Conservation (phyloP, 148 eudicot genomes). For the Tetragonia tetragonoides region DNA sequence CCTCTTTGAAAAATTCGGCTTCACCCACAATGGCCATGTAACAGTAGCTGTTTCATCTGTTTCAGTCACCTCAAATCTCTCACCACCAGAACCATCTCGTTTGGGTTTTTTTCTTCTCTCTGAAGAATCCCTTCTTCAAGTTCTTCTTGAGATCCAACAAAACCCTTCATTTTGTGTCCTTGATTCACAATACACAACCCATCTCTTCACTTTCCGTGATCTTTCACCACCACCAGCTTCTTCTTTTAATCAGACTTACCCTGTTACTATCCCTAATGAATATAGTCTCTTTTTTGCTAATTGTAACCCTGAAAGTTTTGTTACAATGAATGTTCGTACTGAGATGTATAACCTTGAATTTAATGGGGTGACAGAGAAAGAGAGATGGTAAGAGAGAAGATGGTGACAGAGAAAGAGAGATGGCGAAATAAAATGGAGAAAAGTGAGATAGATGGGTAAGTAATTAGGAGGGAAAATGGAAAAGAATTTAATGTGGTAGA, state of each 20-base stretch:
- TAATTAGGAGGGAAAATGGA: too few relatives aligned
- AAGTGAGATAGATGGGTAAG: too few relatives aligned
- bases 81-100: constrained; percentile 51
- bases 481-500: too few relatives aligned
- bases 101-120: constrained; percentile 75
- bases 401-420: too few relatives aligned
- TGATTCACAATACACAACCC: constrained; percentile 50
- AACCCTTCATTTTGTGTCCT: constrained; percentile 60
- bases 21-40: constrained; percentile 71
- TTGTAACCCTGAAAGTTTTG: constrained; percentile 60
- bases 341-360: constrained; percentile 65
- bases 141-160: constrained; percentile 71
- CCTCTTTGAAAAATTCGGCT: constrained; percentile 84
- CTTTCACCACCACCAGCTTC: constrained; percentile 74
- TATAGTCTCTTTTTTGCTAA: constrained; percentile 79
- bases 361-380: constrained; percentile 22
- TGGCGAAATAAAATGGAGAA: too few relatives aligned
- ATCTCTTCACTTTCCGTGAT: constrained; percentile 63
- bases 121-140: constrained; percentile 73
- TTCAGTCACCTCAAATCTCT: constrained; percentile 43
- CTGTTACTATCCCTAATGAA: constrained; percentile 54
- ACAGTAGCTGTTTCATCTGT: constrained; percentile 54
- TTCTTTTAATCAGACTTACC: constrained; percentile 45
- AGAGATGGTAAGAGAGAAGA: not conserved
- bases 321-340: constrained; percentile 67